phyloP scores from a whole-genome alignment of 2,329 filamentous ascomycete species.

The Paracamarosporium sp. region DNA sequence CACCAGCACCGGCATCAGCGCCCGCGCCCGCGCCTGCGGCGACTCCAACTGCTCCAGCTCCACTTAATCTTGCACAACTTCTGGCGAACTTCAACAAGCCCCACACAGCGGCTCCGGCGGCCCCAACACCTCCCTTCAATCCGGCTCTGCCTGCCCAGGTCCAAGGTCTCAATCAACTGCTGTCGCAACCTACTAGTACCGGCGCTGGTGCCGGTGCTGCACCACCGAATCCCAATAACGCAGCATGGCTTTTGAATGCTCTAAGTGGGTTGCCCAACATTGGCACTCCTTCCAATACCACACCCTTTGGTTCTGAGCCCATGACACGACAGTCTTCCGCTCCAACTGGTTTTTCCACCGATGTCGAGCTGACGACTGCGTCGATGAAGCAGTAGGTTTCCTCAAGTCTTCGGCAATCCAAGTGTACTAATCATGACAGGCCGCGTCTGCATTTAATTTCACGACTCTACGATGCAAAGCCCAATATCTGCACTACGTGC shows the following conservation, averaged over 20 bases:
- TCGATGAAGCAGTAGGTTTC: constrained; percentile 74
- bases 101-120: constrained; percentile 20
- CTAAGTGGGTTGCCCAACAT: constrained; percentile 32
- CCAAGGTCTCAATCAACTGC: constrained; percentile 24
- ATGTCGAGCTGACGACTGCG: constrained; percentile 67
- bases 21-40: constrained; percentile 30
- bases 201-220: constrained; percentile 17
- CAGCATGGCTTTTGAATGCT: constrained; percentile 43
- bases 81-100: constrained; percentile 41
- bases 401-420: neutral
- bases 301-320: constrained; percentile 31
- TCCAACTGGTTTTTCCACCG: constrained; percentile 51
- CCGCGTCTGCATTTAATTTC: constrained; percentile 77
- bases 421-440: constrained; percentile 51
- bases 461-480: constrained; percentile 78
- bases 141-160: constrained; percentile 19
- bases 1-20: constrained; percentile 16
- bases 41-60: constrained; percentile 27
- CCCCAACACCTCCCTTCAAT: constrained; percentile 17
- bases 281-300: constrained; percentile 32
- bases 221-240: constrained; percentile 18
- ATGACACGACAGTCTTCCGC: constrained; percentile 36
- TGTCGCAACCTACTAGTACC: constrained; percentile 19
- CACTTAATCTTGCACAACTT: constrained; percentile 36
- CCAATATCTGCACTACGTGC: constrained; percentile 89